Base-by-base conservation (phyloP, 805 yeast genomes). In the Starmerella kuoi region DNA sequence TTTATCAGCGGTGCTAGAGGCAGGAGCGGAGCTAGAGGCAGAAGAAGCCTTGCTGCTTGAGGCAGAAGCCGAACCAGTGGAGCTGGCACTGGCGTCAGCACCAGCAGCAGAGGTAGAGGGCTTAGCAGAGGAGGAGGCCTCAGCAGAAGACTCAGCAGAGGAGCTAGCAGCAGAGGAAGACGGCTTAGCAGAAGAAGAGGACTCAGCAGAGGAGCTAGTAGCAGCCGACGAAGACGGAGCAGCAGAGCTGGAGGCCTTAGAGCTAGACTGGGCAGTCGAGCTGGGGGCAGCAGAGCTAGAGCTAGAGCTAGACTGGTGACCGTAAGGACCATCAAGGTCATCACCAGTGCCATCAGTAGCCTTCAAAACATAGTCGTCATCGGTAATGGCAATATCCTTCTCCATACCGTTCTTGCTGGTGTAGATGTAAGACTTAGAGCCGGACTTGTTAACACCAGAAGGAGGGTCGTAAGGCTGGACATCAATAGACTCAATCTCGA, bases 401-500 rank as follows among this genome's bases (percentile, higher is more conserved):
- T 67, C 65, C 26, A 49, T 35, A 11, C 55, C 62, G n/a, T 71
- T 63, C 53, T 65, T 67, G 55, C 59, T 67, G 34, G 74, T 74
- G 65, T 67, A 82, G 18, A 65, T 60, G 56, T 79, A 78, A 0
- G 79, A 64, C 35, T 55, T 60, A 38, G 70, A 58, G 37, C 78
- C 79, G 26, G 61, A 60, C 38, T 59, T 57, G 32, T 54, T 52
- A 23, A 77, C 69, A 27, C 64, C 72, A 11, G 65, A 53, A 23
- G 95, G 95, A 28, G 85, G 73, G 55, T 72, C 84, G 61, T 82
- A 80, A 56, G 93, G 75, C 39, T 73, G 68, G 37, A 86, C 70
- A 14, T 69, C 66, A 28, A 84, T 67, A 35, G 71, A 68, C 54
- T 76, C 67, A 36, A 87, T 54, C 45, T 72, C 68, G 22, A 81